These are phyloP conservation scores for Zalaria sp. DNA, from an alignment of 2,329 filamentous ascomycete genomes.

Conservation along the genomic window DNA sequence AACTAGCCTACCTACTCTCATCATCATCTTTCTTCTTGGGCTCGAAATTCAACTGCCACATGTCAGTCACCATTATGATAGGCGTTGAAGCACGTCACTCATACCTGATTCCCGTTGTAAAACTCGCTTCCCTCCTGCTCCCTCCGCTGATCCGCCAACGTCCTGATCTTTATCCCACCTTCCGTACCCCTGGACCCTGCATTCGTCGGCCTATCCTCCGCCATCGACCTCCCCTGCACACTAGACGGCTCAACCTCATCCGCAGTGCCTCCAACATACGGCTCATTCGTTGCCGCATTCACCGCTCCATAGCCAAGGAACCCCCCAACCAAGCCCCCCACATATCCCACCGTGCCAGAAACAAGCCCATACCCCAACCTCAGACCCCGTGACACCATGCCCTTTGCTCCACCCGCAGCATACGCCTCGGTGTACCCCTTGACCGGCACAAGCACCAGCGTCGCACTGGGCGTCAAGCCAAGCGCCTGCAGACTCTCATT, in stretches of 20 bases:
- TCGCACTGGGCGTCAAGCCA: conserved; percentile 65
- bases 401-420: conserved; percentile 17
- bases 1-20: conserved; percentile 8
- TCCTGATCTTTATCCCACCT: conserved; percentile 25
- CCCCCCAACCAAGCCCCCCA: conserved; percentile 17
- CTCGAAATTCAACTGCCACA: conserved; percentile 50
- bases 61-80: conserved; percentile 4
- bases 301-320: conserved; percentile 8
- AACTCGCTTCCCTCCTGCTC: conserved; percentile 47
- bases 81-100: conserved; percentile 10
- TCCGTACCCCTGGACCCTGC: conserved; percentile 3
- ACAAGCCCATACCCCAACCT: conserved; percentile 22
- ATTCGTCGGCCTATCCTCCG: conserved; percentile 5
- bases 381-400: conserved; percentile 12
- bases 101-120: conserved; percentile 84
- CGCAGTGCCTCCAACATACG: conserved; percentile 14
- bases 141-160: conserved; percentile 29
- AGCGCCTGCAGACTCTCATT: conserved; percentile 51
- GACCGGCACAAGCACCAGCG: conserved; percentile 66
- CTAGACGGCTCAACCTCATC: conserved; percentile 8
- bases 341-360: conserved; percentile 18
- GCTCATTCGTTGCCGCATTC: conserved; percentile 3
- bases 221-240: conserved; percentile 11
- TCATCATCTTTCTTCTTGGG: conserved; percentile 45
- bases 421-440: conserved; percentile 48